Evolutionary conservation across 139 green algal species (phyloP).

Genomic region (Volvox africanus): DNA sequence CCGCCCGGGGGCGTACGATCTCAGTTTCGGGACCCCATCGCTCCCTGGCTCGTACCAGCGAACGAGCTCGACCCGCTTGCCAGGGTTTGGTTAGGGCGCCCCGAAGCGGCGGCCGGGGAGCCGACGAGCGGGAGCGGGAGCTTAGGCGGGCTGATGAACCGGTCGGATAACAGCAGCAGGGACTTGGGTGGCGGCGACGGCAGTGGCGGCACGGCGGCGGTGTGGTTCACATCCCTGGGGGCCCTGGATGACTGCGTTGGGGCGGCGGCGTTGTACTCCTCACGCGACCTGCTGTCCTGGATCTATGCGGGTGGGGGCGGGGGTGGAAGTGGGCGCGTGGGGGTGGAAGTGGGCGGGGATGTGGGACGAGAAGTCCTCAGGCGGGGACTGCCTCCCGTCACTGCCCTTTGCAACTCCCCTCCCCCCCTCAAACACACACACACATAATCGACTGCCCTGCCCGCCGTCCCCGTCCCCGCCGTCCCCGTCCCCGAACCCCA

Average conservation of each 20-base stretch:
- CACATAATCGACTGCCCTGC: too few species aligned
- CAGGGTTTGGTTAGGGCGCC: conserved; percentile 7
- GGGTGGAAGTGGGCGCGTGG: too few species aligned
- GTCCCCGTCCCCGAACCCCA: not conserved
- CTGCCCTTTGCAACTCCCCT: too few species aligned
- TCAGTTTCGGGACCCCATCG: conserved; percentile 65
- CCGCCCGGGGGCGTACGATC: conserved; percentile 47
- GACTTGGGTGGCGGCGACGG: not conserved
- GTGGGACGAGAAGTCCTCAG: too few species aligned
- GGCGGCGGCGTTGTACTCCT: conserved; percentile 57
- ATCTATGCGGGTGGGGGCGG: conserved; percentile 42
- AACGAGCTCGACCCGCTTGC: not conserved
- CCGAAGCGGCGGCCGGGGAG: not conserved
- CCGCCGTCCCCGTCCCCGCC: not conserved
- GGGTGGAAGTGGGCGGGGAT: too few species aligned
- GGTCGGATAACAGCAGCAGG: not conserved
- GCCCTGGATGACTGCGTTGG: conserved; percentile 61
- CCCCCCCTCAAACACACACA: too few species aligned
- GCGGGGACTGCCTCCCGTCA: too few species aligned
- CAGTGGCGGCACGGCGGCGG: not conserved
- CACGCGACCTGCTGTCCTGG: conserved; percentile 50
- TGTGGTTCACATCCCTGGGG: conserved; percentile 57
- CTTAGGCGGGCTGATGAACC: not conserved
- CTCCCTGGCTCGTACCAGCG: conserved; percentile 37
- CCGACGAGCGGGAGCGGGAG: not conserved